Percentiles rank a stretch among this genome's conserved stretches.
Conservation (phyloP, 2,329 filamentous ascomycete species). For the Clarireedia paspali region DNA sequence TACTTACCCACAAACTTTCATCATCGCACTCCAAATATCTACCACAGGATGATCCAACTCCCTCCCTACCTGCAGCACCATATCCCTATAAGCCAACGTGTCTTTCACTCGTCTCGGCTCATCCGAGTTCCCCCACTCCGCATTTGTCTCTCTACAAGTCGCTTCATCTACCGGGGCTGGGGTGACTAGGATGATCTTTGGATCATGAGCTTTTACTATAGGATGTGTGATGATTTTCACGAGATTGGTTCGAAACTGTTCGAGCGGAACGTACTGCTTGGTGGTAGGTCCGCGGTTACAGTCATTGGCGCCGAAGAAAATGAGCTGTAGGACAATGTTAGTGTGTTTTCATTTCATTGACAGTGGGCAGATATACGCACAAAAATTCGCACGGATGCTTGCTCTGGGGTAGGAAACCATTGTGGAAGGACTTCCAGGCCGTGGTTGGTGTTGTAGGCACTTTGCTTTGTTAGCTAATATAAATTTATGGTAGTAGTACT, state of each 20-base stretch:
- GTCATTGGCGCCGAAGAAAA: constrained; percentile 89
- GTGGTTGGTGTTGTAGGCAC: constrained; percentile 22
- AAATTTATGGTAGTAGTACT: not conserved
- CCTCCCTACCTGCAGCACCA: constrained; percentile 49
- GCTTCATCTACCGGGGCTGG: constrained; percentile 82
- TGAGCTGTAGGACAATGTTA: constrained; percentile 19
- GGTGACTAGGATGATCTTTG: constrained; percentile 68
- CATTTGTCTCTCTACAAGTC: constrained; percentile 31
- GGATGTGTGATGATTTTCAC: constrained; percentile 64
- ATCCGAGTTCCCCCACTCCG: constrained; percentile 37
- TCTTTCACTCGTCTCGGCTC: constrained; percentile 32
- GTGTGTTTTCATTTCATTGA: not conserved
- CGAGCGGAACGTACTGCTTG: constrained; percentile 66
- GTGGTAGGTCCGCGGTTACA: constrained; percentile 54
- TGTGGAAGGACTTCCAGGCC: constrained; percentile 14
- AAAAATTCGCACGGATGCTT: constrained; percentile 31
- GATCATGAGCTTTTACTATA: constrained; percentile 57
- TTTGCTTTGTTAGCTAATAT: not conserved
- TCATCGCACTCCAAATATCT: constrained; percentile 72
- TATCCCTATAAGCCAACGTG: constrained; percentile 50
- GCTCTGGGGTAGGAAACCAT: constrained; percentile 17
- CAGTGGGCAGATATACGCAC: constrained; percentile 26
- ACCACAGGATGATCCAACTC: constrained; percentile 48
- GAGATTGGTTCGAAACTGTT: constrained; percentile 66
- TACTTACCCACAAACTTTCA: constrained; percentile 41